Evolutionary conservation across 805 yeast species (phyloP).

Genomic region (Starmerella sp.): DNA sequence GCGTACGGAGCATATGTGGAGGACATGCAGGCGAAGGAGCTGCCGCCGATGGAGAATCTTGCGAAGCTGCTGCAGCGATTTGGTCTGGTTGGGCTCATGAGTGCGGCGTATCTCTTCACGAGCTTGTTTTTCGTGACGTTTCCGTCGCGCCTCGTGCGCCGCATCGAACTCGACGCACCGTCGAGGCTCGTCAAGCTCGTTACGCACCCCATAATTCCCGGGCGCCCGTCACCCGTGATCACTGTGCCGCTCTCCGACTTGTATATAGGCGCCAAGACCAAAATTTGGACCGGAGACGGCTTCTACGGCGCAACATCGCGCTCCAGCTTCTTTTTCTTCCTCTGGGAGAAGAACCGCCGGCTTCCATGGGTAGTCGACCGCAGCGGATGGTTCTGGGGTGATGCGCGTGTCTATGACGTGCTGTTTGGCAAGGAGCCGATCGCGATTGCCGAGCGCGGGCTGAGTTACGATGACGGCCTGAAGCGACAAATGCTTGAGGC

Average conservation of each 20-base stretch:
- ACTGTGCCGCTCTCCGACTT: constrained; percentile 51
- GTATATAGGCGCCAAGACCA: constrained; percentile 46
- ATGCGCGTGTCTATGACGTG: constrained; percentile 72
- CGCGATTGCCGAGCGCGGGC: constrained; percentile 64
- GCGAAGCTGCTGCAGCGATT: constrained; percentile 31
- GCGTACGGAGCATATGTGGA: constrained; percentile 43
- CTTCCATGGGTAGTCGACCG: constrained; percentile 73
- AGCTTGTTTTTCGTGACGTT: constrained; percentile 37
- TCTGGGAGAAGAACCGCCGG: constrained; percentile 45
- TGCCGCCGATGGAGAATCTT: constrained; percentile 32
- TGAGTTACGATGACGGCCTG: constrained; percentile 49
- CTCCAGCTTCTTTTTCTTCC: constrained; percentile 58
- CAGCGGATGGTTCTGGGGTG: constrained; percentile 87
- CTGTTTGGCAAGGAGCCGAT: constrained; percentile 70
- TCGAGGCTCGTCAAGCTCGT: constrained; percentile 50
- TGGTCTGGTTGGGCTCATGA: constrained; percentile 30
- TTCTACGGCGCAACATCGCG: constrained; percentile 74
- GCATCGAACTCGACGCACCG: constrained; percentile 64
- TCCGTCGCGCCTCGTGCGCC: constrained; percentile 61
- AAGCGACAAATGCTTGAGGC: constrained; percentile 39
- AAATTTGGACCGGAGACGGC: constrained; percentile 80
- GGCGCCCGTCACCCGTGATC: constrained; percentile 61
- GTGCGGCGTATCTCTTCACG: constrained; percentile 33
- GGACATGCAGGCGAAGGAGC: constrained; percentile 35
- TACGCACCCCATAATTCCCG: constrained; percentile 66